Percentiles rank a stretch among this genome's conserved stretches.
phyloP scores from a whole-genome alignment of 139 green algal species.

The Pseudopediastrum boryanum region DNA sequence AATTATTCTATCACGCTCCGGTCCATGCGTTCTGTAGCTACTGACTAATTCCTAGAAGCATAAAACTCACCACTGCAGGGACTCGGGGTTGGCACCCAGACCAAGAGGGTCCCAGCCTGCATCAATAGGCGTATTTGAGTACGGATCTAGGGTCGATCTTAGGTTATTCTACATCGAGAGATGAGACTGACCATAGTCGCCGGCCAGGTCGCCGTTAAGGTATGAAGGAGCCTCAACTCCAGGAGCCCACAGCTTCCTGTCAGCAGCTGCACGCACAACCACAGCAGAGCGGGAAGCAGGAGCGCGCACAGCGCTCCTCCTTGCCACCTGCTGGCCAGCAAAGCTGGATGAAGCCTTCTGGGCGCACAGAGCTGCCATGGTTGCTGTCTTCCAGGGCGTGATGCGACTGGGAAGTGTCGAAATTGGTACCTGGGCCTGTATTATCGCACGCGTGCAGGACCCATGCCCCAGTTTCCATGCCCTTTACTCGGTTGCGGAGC shows the following conservation, averaged over 20 bases:
- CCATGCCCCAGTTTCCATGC: too few relatives aligned
- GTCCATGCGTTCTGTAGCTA: neutral
- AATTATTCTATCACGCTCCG: neutral
- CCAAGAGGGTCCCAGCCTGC: conserved; percentile 76
- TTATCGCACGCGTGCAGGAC: too few relatives aligned
- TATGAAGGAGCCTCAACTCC: conserved; percentile 63
- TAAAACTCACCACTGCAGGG: conserved; percentile 81
- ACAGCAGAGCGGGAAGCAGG: conserved; percentile 21
- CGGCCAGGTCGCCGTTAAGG: conserved; percentile 56
- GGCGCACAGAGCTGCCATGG: conserved; percentile 31
- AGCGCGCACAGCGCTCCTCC: conserved; percentile 10
- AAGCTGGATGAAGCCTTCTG: conserved; percentile 25
- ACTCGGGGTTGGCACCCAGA: conserved; percentile 70
- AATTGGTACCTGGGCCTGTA: too few relatives aligned
- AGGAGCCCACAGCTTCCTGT: conserved; percentile 46
- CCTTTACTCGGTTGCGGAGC: too few relatives aligned
- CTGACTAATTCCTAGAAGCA: neutral
- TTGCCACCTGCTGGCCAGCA: neutral
- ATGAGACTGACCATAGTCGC: conserved; percentile 53
- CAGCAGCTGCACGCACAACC: conserved; percentile 34
- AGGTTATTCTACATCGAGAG: neutral
- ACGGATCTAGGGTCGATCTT: neutral
- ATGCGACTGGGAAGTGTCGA: too few relatives aligned
- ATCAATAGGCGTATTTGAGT: neutral
- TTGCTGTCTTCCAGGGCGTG: too few relatives aligned